Evolutionary conservation across 495 filamentous ascomycete species (phyloP).

Genomic region (Xanthoparmelia taractica): DNA sequence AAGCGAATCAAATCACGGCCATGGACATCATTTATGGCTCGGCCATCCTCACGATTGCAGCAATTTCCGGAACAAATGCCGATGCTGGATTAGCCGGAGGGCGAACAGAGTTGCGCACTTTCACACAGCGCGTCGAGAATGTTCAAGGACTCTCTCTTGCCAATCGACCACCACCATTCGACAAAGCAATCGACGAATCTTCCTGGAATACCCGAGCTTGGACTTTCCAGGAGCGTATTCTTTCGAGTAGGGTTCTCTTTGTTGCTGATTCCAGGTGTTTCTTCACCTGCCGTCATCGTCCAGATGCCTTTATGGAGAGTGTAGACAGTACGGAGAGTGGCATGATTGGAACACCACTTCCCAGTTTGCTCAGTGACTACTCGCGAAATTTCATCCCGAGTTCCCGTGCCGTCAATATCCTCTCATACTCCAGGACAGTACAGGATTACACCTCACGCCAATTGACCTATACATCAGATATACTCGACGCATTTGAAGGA

Average conservation of each 20-base stretch:
- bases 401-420: conserved; percentile 11
- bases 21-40: conserved; percentile 25
- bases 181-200: conserved; percentile 9
- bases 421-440: conserved; percentile 12
- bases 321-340: conserved; percentile 14
- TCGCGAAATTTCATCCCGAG: conserved; percentile 14
- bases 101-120: conserved; percentile 8
- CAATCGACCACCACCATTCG: conserved; percentile 10
- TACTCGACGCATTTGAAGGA: conserved; percentile 24
- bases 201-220: conserved; percentile 24
- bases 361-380: neutral
- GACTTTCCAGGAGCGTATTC: conserved; percentile 26
- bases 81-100: conserved; percentile 19
- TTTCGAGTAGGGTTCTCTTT: conserved; percentile 27
- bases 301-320: conserved; percentile 16
- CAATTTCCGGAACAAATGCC: conserved; percentile 15
- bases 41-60: conserved; percentile 23
- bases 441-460: conserved; percentile 19
- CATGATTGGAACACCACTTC: neutral
- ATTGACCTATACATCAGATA: conserved; percentile 21
- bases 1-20: conserved; percentile 18
- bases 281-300: conserved; percentile 32
- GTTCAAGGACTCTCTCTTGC: conserved; percentile 17
- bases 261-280: conserved; percentile 33
- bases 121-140: conserved; percentile 10